phyloP scores from a whole-genome alignment of 2,329 filamentous ascomycete genomes.

The Colletotrichum sp. region DNA sequence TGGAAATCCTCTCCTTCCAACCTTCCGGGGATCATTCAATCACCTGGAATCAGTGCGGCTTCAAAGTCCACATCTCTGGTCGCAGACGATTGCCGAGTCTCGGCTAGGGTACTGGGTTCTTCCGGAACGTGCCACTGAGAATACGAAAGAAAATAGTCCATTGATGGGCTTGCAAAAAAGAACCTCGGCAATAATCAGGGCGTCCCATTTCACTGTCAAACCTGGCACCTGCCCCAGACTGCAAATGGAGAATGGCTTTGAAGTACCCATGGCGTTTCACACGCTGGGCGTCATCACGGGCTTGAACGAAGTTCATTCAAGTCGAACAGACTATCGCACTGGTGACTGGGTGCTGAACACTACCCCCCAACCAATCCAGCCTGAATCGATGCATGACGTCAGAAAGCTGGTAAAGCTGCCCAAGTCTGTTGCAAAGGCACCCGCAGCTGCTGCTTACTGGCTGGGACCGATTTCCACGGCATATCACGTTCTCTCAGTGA shows the following conservation, averaged over 20 bases:
- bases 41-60: neutral
- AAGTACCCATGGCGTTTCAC: neutral
- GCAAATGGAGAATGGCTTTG: neutral
- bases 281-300: neutral
- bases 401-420: neutral
- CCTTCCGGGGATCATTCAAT: neutral
- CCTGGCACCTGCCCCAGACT: neutral
- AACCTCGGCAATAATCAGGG: neutral
- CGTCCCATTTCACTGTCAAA: neutral
- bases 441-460: neutral
- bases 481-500: neutral
- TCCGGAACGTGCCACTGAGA: neutral
- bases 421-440: neutral
- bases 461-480: neutral
- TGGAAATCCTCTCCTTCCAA: neutral
- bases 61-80: neutral
- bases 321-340: neutral
- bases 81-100: neutral
- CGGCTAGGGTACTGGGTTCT: neutral
- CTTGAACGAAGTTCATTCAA: neutral
- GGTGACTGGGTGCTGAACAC: neutral
- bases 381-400: neutral
- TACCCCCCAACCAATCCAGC: neutral
- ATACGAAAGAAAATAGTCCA: neutral
- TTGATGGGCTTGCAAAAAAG: neutral